Evolutionary conservation across 805 yeast genomes (phyloP).

Genomic region (Wickerhamiella sergipiensis): DNA sequence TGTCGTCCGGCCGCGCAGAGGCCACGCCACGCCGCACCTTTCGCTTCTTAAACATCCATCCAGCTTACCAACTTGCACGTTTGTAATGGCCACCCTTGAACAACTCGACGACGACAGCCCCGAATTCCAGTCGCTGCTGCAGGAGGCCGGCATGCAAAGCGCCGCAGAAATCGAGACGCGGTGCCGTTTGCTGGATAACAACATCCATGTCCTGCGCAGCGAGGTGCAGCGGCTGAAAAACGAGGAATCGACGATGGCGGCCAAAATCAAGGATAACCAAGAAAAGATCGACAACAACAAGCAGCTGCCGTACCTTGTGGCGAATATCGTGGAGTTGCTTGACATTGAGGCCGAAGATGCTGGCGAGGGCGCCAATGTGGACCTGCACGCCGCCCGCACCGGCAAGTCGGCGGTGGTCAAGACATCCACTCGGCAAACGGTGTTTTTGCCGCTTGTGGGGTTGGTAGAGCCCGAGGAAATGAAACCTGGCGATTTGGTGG

Average conservation of each 20-base stretch:
- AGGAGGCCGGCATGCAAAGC: slow-evolving; percentile 65
- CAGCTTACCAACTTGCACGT: neutral
- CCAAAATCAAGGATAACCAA: slow-evolving; percentile 87
- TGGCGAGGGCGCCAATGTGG: slow-evolving; percentile 91
- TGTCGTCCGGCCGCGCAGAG: too few relatives aligned
- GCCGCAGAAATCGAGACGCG: slow-evolving; percentile 76
- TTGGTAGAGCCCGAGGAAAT: slow-evolving; percentile 81
- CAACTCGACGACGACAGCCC: neutral
- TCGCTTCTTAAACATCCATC: neutral
- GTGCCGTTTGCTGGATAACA: slow-evolving; percentile 80
- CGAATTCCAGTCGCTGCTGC: slow-evolving; percentile 14
- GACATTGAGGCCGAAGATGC: slow-evolving; percentile 67
- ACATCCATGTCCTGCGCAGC: slow-evolving; percentile 85
- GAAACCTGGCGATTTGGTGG: slow-evolving; percentile 95
- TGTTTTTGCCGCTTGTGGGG: slow-evolving; percentile 89
- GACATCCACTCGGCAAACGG: slow-evolving; percentile 95
- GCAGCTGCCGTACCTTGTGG: slow-evolving; percentile 91
- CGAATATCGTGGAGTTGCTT: slow-evolving; percentile 87
- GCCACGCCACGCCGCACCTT: neutral
- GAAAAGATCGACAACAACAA: slow-evolving; percentile 92
- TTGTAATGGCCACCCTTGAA: neutral
- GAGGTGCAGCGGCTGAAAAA: slow-evolving; percentile 83
- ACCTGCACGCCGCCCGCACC: slow-evolving; percentile 74
- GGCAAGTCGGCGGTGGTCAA: slow-evolving; percentile 98
- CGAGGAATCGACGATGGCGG: slow-evolving; percentile 85